Conservation (phyloP, 2,329 filamentous ascomycete genomes). For the Dothistroma pini region DNA sequence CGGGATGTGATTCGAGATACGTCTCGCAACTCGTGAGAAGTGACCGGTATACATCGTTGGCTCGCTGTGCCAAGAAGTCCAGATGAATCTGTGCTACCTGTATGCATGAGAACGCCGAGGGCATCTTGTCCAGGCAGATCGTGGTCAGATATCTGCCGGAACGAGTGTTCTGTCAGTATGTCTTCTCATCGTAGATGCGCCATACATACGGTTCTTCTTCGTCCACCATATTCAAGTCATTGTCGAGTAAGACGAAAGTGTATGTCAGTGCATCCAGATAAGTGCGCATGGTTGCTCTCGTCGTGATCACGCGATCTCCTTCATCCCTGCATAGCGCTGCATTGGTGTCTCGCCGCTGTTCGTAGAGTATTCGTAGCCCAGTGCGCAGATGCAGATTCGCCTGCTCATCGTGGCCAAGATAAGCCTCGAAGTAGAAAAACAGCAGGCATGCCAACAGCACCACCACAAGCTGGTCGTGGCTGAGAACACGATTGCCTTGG, state of each 20-base stretch:
- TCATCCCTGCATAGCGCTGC: background rate
- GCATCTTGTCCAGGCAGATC: background rate
- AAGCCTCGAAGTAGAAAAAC: constrained; percentile 16
- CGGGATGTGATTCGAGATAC: constrained; percentile 1
- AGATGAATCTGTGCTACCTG: constrained; percentile 4
- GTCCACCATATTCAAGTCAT: constrained; percentile 10
- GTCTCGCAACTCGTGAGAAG: constrained; percentile 1
- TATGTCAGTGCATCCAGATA: constrained; percentile 10
- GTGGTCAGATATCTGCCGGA: constrained; percentile 4
- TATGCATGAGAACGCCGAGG: background rate
- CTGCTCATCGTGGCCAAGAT: constrained; percentile 10
- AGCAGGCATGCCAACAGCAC: constrained; percentile 13
- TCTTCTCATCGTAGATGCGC: background rate
- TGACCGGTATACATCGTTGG: constrained; percentile 1
- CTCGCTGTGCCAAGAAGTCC: constrained; percentile 1
- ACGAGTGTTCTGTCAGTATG: background rate
- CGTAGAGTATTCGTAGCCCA: constrained; percentile 7
- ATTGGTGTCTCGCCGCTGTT: background rate
- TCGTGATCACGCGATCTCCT: constrained; percentile 3
- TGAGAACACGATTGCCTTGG: background rate
- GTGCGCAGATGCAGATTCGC: constrained; percentile 11
- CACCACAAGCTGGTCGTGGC: constrained; percentile 3
- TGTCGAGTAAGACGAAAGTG: constrained; percentile 12
- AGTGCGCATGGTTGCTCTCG: constrained; percentile 1
- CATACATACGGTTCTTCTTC: constrained; percentile 7